phyloP scores from a whole-genome alignment of 1,284 basidiomycete species.

The Termitomyces sp. region DNA sequence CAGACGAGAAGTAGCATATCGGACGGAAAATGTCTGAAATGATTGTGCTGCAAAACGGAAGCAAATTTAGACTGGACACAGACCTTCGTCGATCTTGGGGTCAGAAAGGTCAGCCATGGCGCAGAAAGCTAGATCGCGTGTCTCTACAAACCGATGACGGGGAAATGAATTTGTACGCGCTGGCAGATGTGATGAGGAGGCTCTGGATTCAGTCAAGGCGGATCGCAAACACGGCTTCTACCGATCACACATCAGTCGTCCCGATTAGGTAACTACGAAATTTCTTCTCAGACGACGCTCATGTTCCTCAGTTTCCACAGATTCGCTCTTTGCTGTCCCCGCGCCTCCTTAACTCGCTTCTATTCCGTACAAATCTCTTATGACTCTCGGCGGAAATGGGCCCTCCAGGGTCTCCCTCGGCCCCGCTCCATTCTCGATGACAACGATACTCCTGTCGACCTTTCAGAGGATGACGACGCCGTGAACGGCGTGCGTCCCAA shows the following conservation, averaged over 20 bases:
- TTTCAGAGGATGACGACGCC: conserved; percentile 48
- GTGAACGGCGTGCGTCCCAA: conserved; percentile 36
- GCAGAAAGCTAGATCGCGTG: conserved; percentile 5
- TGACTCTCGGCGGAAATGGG: conserved; percentile 38
- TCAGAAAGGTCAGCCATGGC: conserved; percentile 83
- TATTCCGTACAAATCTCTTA: conserved; percentile 18
- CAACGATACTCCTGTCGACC: conserved; percentile 40
- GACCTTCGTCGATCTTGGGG: conserved; percentile 73
- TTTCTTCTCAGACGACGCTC: background rate
- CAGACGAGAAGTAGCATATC: conserved; percentile 8
- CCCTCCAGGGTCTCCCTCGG: conserved; percentile 38
- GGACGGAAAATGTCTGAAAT: conserved; percentile 13
- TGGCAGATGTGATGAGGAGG: background rate
- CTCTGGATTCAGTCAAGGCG: background rate
- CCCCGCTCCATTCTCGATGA: conserved; percentile 51
- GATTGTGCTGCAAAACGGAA: background rate
- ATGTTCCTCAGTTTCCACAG: conserved; percentile 23
- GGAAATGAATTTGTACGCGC: conserved; percentile 1
- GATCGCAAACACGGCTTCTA: conserved; percentile 18
- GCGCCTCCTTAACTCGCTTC: conserved; percentile 17
- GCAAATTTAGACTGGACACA: conserved; percentile 12
- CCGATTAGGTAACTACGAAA: conserved; percentile 4
- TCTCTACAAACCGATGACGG: conserved; percentile 4
- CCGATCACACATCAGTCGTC: conserved; percentile 15
- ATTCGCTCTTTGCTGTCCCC: conserved; percentile 14